These are phyloP conservation scores for Ganoderma lucidum DNA, from an alignment of 1,284 basidiomycete species.

Conservation along the genomic window DNA sequence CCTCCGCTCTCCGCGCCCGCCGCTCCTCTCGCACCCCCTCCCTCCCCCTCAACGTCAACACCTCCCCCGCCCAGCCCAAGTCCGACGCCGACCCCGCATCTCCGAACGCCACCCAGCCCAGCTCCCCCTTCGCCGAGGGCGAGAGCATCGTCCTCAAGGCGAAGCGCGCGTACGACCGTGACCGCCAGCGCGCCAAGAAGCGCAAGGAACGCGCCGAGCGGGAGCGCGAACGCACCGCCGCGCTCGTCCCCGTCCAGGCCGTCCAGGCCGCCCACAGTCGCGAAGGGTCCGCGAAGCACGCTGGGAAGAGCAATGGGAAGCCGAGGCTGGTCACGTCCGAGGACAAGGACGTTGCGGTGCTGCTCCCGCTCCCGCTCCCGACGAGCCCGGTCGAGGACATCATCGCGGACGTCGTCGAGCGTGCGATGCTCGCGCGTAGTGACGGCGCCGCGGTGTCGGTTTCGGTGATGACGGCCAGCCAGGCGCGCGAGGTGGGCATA, in stretches of 20 bases:
- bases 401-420: constrained; percentile 34
- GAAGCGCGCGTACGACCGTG: constrained; percentile 54
- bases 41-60: constrained; percentile 11
- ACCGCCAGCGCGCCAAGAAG: constrained; percentile 55
- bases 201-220: constrained; percentile 48
- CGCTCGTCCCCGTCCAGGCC: constrained; percentile 14
- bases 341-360: constrained; percentile 12
- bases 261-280: constrained; percentile 13
- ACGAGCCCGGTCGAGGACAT: constrained; percentile 26
- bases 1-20: constrained; percentile 29
- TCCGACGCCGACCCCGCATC: constrained; percentile 1
- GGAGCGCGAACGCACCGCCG: constrained; percentile 31
- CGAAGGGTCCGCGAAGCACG: constrained; percentile 12
- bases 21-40: constrained; percentile 24
- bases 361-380: constrained; percentile 2
- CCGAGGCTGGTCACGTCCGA: constrained; percentile 3
- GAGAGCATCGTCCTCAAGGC: constrained; percentile 46
- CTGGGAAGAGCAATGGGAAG: neutral
- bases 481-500: constrained; percentile 49
- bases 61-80: constrained; percentile 5
- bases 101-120: constrained; percentile 4
- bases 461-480: neutral
- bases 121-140: constrained; percentile 19
- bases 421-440: constrained; percentile 27
- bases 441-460: neutral